A percentile compares a stretch with the other conserved stretches of the same genome.
These are phyloP conservation scores for Dillenia suffruticosa DNA, from an alignment of 164 flowering plant species.

Conservation along the genomic window DNA sequence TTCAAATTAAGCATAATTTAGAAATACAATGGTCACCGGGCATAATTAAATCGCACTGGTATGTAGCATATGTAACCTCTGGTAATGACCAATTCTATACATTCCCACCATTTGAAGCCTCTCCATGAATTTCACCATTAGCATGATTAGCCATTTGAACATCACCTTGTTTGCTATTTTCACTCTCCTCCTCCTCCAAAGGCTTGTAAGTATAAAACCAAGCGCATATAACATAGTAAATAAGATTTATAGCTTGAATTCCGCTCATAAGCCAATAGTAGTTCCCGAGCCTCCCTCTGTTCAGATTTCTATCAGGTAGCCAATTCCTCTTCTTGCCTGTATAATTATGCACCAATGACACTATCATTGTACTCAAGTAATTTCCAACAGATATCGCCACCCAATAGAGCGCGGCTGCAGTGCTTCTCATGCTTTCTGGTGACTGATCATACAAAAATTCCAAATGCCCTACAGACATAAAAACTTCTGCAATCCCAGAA, in stretches of 20 bases:
- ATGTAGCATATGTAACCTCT: too few relatives aligned
- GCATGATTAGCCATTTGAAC: conserved; percentile 11
- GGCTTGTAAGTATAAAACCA: conserved; percentile 50
- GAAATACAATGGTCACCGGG: too few relatives aligned
- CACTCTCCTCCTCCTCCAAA: conserved; percentile 27
- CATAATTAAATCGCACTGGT: too few relatives aligned
- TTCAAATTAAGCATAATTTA: too few relatives aligned
- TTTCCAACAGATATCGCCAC: conserved; percentile 42
- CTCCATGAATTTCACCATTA: too few relatives aligned
- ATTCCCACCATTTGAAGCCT: too few relatives aligned
- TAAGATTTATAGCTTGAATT: conserved; percentile 48
- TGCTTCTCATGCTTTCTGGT: conserved; percentile 58
- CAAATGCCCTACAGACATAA: conserved; percentile 39
- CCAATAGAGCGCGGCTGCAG: conserved; percentile 49
- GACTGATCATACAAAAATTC: conserved; percentile 54
- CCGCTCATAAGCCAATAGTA: conserved; percentile 56
- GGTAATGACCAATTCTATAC: too few relatives aligned
- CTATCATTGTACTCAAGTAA: conserved; percentile 48
- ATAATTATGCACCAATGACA: conserved; percentile 45
- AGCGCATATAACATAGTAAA: conserved; percentile 46
- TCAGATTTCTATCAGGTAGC: conserved; percentile 61
- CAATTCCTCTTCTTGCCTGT: conserved; percentile 43
- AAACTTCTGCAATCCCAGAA: conserved; percentile 44
- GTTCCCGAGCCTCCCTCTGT: conserved; percentile 53
- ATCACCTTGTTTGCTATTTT: conserved; percentile 10